Percentiles rank a stretch among this genome's conserved stretches.
phyloP scores from a whole-genome alignment of 2,329 filamentous ascomycete genomes.

The Atkinsonella hypoxylon region DNA sequence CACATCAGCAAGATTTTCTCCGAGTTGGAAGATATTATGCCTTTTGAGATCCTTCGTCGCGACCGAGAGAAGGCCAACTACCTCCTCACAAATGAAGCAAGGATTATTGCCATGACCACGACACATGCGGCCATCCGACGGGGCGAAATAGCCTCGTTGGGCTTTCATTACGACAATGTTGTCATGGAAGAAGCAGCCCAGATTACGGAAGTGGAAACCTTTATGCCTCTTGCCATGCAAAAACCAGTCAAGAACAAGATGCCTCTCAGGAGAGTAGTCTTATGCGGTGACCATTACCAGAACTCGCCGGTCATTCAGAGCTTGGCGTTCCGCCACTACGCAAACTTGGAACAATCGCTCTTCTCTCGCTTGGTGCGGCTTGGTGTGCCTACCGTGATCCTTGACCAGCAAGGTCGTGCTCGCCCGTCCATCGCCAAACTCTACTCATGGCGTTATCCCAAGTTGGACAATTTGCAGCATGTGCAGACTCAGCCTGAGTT shows the following conservation, averaged over 20 bases:
- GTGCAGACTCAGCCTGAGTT: slow-evolving; percentile 63
- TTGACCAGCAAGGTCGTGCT: slow-evolving; percentile 89
- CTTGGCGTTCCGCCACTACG: slow-evolving; percentile 84
- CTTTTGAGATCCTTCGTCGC: slow-evolving; percentile 84
- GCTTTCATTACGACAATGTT: slow-evolving; percentile 95
- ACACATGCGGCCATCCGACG: slow-evolving; percentile 94
- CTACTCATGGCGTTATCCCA: slow-evolving; percentile 86
- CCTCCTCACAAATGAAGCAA: slow-evolving; percentile 86
- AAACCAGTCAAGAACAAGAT: slow-evolving; percentile 61
- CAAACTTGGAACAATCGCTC: slow-evolving; percentile 89
- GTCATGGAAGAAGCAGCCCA: slow-evolving; percentile 98
- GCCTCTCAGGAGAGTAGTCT: slow-evolving; percentile 73
- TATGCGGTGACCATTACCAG: slow-evolving; percentile 92
- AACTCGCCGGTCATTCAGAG: slow-evolving; percentile 96
- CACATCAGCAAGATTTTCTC: slow-evolving; percentile 86
- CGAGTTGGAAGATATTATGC: slow-evolving; percentile 83
- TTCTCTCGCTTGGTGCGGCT: slow-evolving; percentile 85
- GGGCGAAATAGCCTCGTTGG: slow-evolving; percentile 79
- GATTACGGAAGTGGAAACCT: slow-evolving; percentile 94
- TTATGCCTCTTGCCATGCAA: slow-evolving; percentile 90
- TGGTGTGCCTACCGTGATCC: slow-evolving; percentile 78
- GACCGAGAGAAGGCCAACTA: slow-evolving; percentile 94
- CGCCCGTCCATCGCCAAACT: slow-evolving; percentile 77
- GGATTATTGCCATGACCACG: slow-evolving; percentile 96
- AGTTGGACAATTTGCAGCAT: slow-evolving; percentile 65